Base-by-base conservation (phyloP, 2,329 filamentous ascomycete species). In the Talaromyces sp. region DNA sequence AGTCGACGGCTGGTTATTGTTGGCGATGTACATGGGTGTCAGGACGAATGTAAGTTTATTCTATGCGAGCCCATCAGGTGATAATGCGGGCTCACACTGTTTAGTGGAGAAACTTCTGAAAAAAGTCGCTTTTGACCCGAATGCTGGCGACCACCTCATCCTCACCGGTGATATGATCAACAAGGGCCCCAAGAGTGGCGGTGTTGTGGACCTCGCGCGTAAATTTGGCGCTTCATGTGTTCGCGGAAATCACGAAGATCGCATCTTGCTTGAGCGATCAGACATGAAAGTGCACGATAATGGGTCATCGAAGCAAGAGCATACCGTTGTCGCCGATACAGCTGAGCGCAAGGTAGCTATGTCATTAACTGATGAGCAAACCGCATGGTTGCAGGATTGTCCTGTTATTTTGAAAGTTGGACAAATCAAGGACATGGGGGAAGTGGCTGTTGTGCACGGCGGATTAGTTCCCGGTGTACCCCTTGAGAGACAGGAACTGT, bases 11-110 rank as follows among this genome's bases (percentile, higher is more conserved):
- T 99, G 22, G 78, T 97, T 35, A 80, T 97, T 61, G 80, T 97
- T 35, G 93, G 94, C 56, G 94, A 99, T 75, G 90, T 97, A 13
- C 93, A 97, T 75, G 94, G 94, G 51, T 94, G 94, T 78, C 84
- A 84, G 64, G 71, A 81, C 11, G 83, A 91, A 61, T 79, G 90
- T 69, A 74, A 79, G 70, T 39, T 50, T 48, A 17, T 19, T n/a
- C n/a, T n/a, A n/a, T n/a, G n/a, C 9, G 17, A 9, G 4, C 5
- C 43, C 15, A 33, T 13, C 19, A n/a, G 33, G 33, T 6, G n/a
- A 13, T n/a, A 35, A 13, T 41, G 53, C 59, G 48, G 39, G 50
- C n/a, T 21, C 11, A 37, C 48, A 6, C 1, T 57, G 39, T 11
- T 11, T 54, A 79, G 77, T 84, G 61, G 64, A 75, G 35, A 69